Evolutionary conservation across 805 yeast species (phyloP).

Genomic region (Saturnispora sanitii): DNA sequence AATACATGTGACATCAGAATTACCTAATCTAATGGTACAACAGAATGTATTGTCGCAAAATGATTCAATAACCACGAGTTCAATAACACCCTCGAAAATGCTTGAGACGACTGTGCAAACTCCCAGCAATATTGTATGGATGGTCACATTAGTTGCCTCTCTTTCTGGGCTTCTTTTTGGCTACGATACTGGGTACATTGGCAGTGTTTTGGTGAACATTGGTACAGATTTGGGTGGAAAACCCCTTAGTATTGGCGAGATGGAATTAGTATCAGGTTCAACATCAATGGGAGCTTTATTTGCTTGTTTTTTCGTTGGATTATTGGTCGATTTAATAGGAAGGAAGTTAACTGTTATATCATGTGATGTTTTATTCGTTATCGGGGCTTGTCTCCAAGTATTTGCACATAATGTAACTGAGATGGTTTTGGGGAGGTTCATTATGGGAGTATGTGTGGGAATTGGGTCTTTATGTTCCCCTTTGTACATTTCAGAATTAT

Average conservation of each 20-base stretch:
- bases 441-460: conserved; percentile 96
- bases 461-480: conserved; percentile 90
- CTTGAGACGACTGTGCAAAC: conserved; percentile 21
- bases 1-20: too few relatives aligned
- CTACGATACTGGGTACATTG: conserved; percentile 93
- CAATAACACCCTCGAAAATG: neutral
- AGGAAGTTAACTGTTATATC: conserved; percentile 75
- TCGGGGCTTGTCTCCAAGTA: conserved; percentile 80
- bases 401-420: conserved; percentile 75
- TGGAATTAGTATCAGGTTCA: conserved; percentile 86
- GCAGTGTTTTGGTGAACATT: conserved; percentile 81
- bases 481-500: conserved; percentile 80
- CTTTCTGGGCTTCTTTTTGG: conserved; percentile 96
- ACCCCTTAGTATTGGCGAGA: conserved; percentile 59
- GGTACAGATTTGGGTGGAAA: conserved; percentile 58
- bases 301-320: conserved; percentile 70
- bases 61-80: neutral
- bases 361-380: conserved; percentile 70
- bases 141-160: conserved; percentile 67
- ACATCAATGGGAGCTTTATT: conserved; percentile 89
- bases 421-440: conserved; percentile 83
- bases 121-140: conserved; percentile 54
- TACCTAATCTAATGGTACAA: neutral
- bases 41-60: neutral
- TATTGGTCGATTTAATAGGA: conserved; percentile 73